Conservation (phyloP, 2,329 filamentous ascomycete species). For the Fusarium goolgardi region DNA sequence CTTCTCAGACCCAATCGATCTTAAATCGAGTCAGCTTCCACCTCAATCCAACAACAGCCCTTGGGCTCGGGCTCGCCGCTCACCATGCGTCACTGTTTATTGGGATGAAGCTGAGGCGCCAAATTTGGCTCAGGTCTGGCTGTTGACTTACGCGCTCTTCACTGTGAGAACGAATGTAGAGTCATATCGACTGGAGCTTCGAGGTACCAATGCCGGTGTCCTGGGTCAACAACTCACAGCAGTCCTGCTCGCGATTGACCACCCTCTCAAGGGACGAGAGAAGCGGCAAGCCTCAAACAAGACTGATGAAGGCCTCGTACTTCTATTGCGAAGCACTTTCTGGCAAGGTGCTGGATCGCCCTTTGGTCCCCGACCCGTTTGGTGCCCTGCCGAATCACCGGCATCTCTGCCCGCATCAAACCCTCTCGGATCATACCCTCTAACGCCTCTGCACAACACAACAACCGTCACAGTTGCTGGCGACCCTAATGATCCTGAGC, state of each 20-base stretch:
- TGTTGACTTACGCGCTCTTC: slow-evolving; percentile 64
- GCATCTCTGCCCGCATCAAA: slow-evolving; percentile 51
- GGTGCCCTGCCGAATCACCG: slow-evolving; percentile 63
- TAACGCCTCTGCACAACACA: slow-evolving; percentile 61
- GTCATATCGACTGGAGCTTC: slow-evolving; percentile 60
- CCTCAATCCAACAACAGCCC: slow-evolving; percentile 65
- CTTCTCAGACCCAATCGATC: slow-evolving; percentile 60
- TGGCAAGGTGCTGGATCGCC: slow-evolving; percentile 78
- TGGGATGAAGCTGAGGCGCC: slow-evolving; percentile 59
- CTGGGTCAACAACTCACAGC: slow-evolving; percentile 57
- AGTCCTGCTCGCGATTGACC: slow-evolving; percentile 62
- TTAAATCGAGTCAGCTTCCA: slow-evolving; percentile 63
- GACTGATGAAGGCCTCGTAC: slow-evolving; percentile 50
- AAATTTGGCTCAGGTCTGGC: slow-evolving; percentile 63
- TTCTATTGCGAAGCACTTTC: slow-evolving; percentile 68
- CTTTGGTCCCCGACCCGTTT: slow-evolving; percentile 71
- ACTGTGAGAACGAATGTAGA: slow-evolving; percentile 62
- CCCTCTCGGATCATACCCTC: slow-evolving; percentile 60
- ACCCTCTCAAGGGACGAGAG: slow-evolving; percentile 56
- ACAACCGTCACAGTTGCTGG: slow-evolving; percentile 54
- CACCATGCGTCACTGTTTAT: slow-evolving; percentile 58
- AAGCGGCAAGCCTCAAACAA: slow-evolving; percentile 40
- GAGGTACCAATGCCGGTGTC: slow-evolving; percentile 52
- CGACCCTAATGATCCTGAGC: slow-evolving; percentile 55
- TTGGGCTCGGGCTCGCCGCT: slow-evolving; percentile 67